phyloP scores from a whole-genome alignment of 2,329 filamentous ascomycete species.

The Alternaria novae-zelandiae region DNA sequence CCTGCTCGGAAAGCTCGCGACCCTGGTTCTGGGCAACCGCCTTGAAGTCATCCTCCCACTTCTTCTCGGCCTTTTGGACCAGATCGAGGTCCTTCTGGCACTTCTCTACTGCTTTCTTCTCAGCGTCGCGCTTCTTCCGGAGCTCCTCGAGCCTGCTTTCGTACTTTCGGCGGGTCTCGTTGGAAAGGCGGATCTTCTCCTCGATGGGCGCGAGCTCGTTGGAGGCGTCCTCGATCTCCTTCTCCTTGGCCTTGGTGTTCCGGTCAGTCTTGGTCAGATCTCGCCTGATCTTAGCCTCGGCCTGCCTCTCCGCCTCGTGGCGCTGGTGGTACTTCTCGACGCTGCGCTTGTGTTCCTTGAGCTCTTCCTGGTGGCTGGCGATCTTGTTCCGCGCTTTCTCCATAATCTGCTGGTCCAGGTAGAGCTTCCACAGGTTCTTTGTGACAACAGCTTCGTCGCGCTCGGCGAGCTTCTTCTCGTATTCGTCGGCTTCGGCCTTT shows the following conservation, averaged over 20 bases:
- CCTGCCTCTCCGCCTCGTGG: constrained; percentile 80
- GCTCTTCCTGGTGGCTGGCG: constrained; percentile 89
- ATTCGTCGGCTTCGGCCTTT: constrained; percentile 93
- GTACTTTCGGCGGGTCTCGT: constrained; percentile 71
- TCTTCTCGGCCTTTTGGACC: constrained; percentile 87
- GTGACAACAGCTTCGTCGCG: constrained; percentile 89
- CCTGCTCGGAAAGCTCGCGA: constrained; percentile 80
- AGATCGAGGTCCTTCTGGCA: constrained; percentile 79
- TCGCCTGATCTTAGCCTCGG: constrained; percentile 78
- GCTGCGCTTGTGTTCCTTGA: constrained; percentile 89
- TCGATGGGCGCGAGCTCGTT: constrained; percentile 87
- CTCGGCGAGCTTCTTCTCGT: constrained; percentile 87
- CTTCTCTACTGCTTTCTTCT: constrained; percentile 72
- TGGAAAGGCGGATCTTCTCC: constrained; percentile 83
- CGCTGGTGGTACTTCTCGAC: constrained; percentile 82
- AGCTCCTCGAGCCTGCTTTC: constrained; percentile 73
- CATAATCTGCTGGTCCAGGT: constrained; percentile 91
- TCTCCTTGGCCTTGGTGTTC: constrained; percentile 83
- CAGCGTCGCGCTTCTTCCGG: constrained; percentile 75
- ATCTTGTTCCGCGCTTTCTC: constrained; percentile 91
- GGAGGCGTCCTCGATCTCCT: constrained; percentile 83
- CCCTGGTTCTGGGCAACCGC: constrained; percentile 86
- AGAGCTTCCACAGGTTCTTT: constrained; percentile 95
- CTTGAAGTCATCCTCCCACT: constrained; percentile 87
- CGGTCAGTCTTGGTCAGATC: constrained; percentile 84